Evolutionary conservation across 176 grass and related monocot genomes (phyloP).

Genomic region (Panicum miliaceum): DNA sequence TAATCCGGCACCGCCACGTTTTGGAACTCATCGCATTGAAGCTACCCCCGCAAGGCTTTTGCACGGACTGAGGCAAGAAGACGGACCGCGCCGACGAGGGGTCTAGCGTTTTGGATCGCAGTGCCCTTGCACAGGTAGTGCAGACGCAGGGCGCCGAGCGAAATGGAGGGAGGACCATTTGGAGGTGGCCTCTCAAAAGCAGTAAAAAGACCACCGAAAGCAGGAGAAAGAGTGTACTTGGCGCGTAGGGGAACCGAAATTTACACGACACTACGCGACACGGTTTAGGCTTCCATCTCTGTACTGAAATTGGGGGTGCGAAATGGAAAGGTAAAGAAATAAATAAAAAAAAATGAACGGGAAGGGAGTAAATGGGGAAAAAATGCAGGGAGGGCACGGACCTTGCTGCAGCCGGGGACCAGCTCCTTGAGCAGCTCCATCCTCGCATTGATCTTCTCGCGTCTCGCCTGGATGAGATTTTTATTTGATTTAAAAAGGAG

Average conservation of each 20-base stretch:
- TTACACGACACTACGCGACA: background rate
- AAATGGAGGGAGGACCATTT: background rate
- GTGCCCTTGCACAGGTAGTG: background rate
- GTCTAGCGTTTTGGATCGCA: background rate
- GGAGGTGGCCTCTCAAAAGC: slow-evolving; percentile 25
- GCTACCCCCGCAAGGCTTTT: background rate
- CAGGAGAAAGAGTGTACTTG: slow-evolving; percentile 7
- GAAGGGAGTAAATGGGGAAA: background rate
- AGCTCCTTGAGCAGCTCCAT: slow-evolving; percentile 94
- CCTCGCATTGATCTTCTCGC: slow-evolving; percentile 87
- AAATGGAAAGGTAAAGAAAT: background rate
- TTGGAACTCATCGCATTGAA: background rate
- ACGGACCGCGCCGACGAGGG: background rate
- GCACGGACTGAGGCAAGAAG: slow-evolving; percentile 1
- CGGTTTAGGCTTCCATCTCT: background rate
- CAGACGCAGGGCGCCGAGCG: background rate
- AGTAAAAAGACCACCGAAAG: slow-evolving; percentile 41
- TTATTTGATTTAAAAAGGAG: background rate
- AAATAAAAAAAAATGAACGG: background rate
- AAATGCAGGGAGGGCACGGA: slow-evolving; percentile 18
- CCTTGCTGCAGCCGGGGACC: slow-evolving; percentile 91
- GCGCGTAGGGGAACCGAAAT: background rate
- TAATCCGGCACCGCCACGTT: slow-evolving; percentile 25
- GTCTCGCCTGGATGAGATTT: slow-evolving; percentile 53
- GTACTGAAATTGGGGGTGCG: background rate